A percentile compares a stretch with the other conserved stretches of the same genome.
These are phyloP conservation scores for Fusarium mexicanum DNA, from an alignment of 2,329 filamentous ascomycete species.

Conservation along the genomic window DNA sequence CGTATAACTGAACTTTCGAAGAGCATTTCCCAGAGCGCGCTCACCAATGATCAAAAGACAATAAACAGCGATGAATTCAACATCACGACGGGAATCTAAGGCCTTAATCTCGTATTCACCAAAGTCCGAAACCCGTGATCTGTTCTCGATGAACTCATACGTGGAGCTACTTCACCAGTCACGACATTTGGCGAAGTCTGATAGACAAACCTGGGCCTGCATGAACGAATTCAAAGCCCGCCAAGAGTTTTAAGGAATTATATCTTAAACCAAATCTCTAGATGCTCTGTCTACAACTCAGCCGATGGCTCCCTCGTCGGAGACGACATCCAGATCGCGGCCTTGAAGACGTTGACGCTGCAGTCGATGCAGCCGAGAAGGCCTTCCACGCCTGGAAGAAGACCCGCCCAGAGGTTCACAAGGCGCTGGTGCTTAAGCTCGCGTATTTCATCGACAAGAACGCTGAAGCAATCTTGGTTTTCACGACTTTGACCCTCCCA, in stretches of 20 bases:
- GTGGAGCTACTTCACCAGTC: background rate
- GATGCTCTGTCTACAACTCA: background rate
- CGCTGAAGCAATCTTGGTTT: background rate
- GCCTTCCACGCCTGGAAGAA: background rate
- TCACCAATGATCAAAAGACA: rapidly evolving
- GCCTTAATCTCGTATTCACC: background rate
- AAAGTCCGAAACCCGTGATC: background rate
- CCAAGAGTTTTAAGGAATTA: background rate
- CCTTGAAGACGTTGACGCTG: rapidly evolving
- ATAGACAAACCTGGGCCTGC: background rate
- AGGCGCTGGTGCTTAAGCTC: rapidly evolving
- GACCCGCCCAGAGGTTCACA: rapidly evolving
- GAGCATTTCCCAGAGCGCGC: background rate
- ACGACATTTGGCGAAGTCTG: background rate
- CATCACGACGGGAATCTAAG: too few relatives aligned
- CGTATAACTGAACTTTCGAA: background rate
- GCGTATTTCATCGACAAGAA: rapidly evolving
- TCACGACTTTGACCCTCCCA: background rate
- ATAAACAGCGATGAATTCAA: background rate
- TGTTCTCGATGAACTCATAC: background rate
- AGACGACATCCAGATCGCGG: background rate
- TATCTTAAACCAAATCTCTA: rapidly evolving
- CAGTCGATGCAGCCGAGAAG: rapidly evolving
- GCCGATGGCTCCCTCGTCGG: rapidly evolving
- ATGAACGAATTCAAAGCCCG: background rate